Evolutionary conservation across 2,329 filamentous ascomycete genomes (phyloP).

Genomic region (Chaetomiaceae sp.): DNA sequence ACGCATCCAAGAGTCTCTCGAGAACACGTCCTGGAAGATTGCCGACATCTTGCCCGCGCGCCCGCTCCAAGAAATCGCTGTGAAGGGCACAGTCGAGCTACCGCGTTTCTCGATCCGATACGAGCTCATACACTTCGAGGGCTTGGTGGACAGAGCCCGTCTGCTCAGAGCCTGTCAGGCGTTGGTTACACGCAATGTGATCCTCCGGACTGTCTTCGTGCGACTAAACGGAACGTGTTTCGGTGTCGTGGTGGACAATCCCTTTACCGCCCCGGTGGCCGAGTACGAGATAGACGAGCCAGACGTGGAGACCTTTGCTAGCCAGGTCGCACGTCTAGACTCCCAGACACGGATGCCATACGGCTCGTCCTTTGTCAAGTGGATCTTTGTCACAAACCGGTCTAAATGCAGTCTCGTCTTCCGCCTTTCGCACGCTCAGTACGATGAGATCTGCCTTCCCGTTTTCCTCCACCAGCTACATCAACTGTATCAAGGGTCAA

Average conservation of each 20-base stretch:
- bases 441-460: slow-evolving; percentile 11
- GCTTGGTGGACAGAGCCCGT: not conserved
- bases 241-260: not conserved
- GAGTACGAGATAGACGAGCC: slow-evolving; percentile 11
- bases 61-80: slow-evolving; percentile 53
- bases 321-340: slow-evolving; percentile 14
- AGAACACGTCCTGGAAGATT: slow-evolving; percentile 45
- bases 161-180: slow-evolving; percentile 11
- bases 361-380: slow-evolving; percentile 13
- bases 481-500: not conserved
- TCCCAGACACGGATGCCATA: slow-evolving; percentile 11
- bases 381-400: slow-evolving; percentile 15
- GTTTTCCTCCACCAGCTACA: not conserved
- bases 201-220: slow-evolving; percentile 23
- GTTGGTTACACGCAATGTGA: slow-evolving; percentile 17
- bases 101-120: slow-evolving; percentile 42
- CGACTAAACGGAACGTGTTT: not conserved
- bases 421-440: slow-evolving; percentile 16
- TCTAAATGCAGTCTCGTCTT: slow-evolving; percentile 19
- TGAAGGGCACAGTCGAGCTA: slow-evolving; percentile 49
- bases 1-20: slow-evolving; percentile 46
- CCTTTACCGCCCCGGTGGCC: not conserved
- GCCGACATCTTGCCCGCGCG: slow-evolving; percentile 52
- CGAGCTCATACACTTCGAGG: slow-evolving; percentile 10
- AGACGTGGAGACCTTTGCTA: slow-evolving; percentile 4